Evolutionary conservation across 2,329 filamentous ascomycete species (phyloP), one percentile per base, ranked within the genome.

Genomic region (Fusarium euwallaceae): DNA sequence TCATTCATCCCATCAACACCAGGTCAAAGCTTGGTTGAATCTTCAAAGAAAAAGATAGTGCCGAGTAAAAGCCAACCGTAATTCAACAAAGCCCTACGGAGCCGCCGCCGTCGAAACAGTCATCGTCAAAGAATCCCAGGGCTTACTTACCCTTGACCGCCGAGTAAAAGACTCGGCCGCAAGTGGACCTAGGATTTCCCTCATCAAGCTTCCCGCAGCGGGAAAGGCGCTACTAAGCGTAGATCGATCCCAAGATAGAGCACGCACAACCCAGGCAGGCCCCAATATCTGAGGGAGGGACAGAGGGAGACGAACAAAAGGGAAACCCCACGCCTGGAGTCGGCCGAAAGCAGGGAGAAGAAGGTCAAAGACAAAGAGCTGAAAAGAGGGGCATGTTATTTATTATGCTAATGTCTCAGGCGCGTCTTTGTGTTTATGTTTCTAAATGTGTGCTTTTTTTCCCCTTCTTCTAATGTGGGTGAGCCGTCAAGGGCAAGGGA

Each of bases 401-500:
- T 72, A 34, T 59, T 64, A 51, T 53, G 24, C 60, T 27, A 58
- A 20, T 55, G 59, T 39, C 4, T 10, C 16, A 48, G 56, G 48
- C 61, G 72, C 69, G 45, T 64, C 41, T 60, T 39, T 72, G 72
- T 72, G 61, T 59, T 72, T 53, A 63, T 68, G 62, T 73, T 45
- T 71, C 63, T 63, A 34, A 51, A 48, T 37, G 17, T 32, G 6
- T 22, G 51, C 22, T 24, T 27, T 60, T 45, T 39, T 45, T 11
- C 11, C 32, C 11, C 32, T 27, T 17, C 37, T 60, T 14, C 24
- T 24, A 22, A 48, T 61, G 48, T 58, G 34, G 24, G 24, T 53
- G 62, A 43, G 61, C 39, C 43, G 43, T 56, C n/a, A 59, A 59
- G 32, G 58, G 53, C 66, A 70, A 70, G 53, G 61, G 53, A 66